Evolutionary conservation across 768 basidiomycete genomes (phyloP), one percentile per base, ranked within the genome.

Genomic region (Cystofilobasidium bisporidii): DNA sequence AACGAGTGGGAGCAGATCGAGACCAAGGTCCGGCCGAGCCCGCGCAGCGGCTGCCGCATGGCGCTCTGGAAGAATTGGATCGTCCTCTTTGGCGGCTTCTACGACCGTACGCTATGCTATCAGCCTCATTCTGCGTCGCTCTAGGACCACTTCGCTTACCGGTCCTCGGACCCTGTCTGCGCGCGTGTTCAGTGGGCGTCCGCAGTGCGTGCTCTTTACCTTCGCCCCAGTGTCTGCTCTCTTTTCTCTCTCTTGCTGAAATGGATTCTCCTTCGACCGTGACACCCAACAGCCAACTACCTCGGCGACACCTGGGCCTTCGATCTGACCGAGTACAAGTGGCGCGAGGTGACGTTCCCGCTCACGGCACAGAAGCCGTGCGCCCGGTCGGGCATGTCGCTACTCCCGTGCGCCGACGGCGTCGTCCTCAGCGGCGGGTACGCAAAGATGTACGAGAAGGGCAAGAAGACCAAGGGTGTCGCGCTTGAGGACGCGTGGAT

Each of bases 401-500:
- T 94, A 75, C 78, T 96, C 0, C 79, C 91, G 1, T 83, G 82
- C 1, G 71, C 84, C 0, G 91, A 93, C 20, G 91, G 92, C 0
- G 82, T 92, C 10, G 72, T 93, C 11, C 74, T 96, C 6, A 85
- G 91, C 71, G 91, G 89, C 85, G 92, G 92, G 0, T 94, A 94
- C 75, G 89, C 87, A 74, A 93, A 96, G 75, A 87, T 90, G 77
- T 93, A 92, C 72, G 73, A 77, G 26, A 91, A 92, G 74, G 89
- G 90, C 2, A 89, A 90, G 73, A 84, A 88, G 1, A 86, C 88
- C 0, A 79, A 89, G 17, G 91, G 91, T 0, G 80, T 91, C n/a
- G 90, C 88, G 79, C 80, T 93, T 9, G 89, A 91, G 22, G 91
- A 96, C 73, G 89, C 88, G 0, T 96, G 91, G 92, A 80, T 91